Evolutionary conservation across 768 basidiomycete species (phyloP).

Genomic region (Pleurotus djamor): DNA sequence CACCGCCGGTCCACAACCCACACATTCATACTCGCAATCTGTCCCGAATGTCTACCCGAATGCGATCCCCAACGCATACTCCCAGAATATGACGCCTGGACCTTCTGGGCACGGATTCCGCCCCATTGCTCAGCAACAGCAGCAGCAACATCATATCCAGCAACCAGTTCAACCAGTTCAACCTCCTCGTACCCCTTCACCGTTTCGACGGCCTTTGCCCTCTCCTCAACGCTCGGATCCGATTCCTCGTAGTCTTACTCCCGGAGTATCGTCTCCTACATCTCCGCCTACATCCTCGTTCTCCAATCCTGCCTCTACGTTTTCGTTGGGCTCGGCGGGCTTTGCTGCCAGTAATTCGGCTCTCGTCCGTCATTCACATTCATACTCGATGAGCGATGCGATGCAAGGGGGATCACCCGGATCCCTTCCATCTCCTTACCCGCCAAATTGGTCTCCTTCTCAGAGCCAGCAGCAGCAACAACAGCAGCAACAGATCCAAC

Average conservation of each 20-base stretch:
- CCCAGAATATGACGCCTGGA: not conserved
- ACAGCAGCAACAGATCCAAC: conserved; percentile 15
- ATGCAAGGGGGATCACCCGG: not conserved
- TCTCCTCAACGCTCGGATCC: not conserved
- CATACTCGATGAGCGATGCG: conserved; percentile 4
- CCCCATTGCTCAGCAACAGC: not conserved
- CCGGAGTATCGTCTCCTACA: conserved; percentile 2
- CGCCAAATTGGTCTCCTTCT: conserved; percentile 1
- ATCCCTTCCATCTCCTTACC: conserved; percentile 1
- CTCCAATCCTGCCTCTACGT: not conserved
- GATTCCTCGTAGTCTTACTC: conserved; percentile 3
- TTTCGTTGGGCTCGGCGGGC: not conserved
- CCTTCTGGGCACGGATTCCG: not conserved
- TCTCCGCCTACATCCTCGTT: not conserved
- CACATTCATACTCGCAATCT: conserved; percentile 5
- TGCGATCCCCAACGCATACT: not conserved
- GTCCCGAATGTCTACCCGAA: conserved; percentile 5
- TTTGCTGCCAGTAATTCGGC: not conserved
- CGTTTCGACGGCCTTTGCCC: not conserved
- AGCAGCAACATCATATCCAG: not conserved
- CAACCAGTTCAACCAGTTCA: not conserved
- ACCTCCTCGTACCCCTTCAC: not conserved
- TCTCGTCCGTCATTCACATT: conserved; percentile 2
- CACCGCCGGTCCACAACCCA: not conserved
- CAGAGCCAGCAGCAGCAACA: conserved; percentile 9